These are phyloP conservation scores for Tolypocladium capitatum DNA, from an alignment of 2,329 filamentous ascomycete genomes.

Conservation along the genomic window DNA sequence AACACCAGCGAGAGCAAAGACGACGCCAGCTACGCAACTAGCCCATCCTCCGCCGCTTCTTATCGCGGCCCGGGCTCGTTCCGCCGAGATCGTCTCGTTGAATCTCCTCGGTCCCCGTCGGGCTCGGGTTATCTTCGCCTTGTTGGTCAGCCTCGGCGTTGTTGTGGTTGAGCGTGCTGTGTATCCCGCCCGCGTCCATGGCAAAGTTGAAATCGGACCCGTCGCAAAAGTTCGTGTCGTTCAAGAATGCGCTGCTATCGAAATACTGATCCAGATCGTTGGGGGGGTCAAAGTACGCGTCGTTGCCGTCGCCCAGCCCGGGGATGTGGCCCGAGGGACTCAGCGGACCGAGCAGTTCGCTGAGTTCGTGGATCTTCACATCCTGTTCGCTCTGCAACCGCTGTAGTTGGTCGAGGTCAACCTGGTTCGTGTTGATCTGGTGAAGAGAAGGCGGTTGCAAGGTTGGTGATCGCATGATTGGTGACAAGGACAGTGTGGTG, in stretches of 20 bases:
- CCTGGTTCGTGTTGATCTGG: conserved; percentile 53
- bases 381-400: conserved; percentile 70
- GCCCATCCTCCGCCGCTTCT: conserved; percentile 25
- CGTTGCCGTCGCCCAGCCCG: conserved; percentile 39
- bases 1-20: not conserved
- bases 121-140: conserved; percentile 28
- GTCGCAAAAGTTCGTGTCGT: conserved; percentile 26
- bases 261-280: conserved; percentile 41
- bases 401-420: conserved; percentile 67
- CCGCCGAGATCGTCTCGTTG: conserved; percentile 25
- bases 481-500: conserved; percentile 30
- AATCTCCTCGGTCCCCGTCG: conserved; percentile 38
- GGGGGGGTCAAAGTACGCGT: conserved; percentile 20
- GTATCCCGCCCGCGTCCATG: conserved; percentile 23
- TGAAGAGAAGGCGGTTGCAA: conserved; percentile 39
- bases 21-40: conserved; percentile 5
- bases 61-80: conserved; percentile 13
- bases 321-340: conserved; percentile 71
- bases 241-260: conserved; percentile 25
- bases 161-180: conserved; percentile 4
- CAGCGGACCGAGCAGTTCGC: conserved; percentile 61
- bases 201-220: conserved; percentile 39
- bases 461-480: conserved; percentile 30
- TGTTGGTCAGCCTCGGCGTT: not conserved
- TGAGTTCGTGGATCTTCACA: conserved; percentile 61